Base-by-base conservation (phyloP, 768 basidiomycete genomes). In the Rhizopogon vinicolor region DNA sequence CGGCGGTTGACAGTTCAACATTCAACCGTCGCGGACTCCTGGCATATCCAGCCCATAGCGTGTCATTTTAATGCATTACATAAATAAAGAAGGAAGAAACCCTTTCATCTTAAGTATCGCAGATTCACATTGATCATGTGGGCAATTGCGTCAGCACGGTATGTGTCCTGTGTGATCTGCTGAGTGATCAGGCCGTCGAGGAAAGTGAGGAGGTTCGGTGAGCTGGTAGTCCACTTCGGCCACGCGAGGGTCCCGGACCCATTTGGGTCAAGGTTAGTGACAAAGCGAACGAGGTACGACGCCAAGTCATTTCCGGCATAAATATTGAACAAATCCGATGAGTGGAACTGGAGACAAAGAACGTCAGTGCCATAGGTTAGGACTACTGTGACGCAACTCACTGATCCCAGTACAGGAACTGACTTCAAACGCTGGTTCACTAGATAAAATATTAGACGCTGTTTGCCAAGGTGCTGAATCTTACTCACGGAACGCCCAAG, bases 271-370 rank as follows among this genome's bases (percentile, higher is more conserved):
- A 68, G n/a, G 18, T 56, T 61, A 8, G 58, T 44, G 13, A 56
- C 62, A 51, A 69, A 69, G 43, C 62, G 61, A 57, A 69, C 62
- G 25, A 69, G 61, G 50, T 59, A 62, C 44, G 50, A 48, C 19
- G 41, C 39, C 49, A 56, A 44, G 43, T 56, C 55, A 12, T 41
- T 29, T 16, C 41, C 41, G 5, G 41, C 49, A n/a, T 51, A 56
- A 41, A 56, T 22, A 31, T 51, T 25, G 19, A 19, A 22, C 19
- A 56, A 14, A 56, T 56, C 55, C 7, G 55, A 56, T 14, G 29
- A 31, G 31, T 56, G 55, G 25, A 41, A 43, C 48, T 56, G 5
- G n/a, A 19, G 4, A 18, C 39, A 13, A 54, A 7, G 33, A 18
- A n/a, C 19, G 43, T 45, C 33, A 54, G 29, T 25, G 35, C 10